These are phyloP conservation scores for Actinomortierella wolfii DNA, from an alignment of 371 early-diverging fungal genomes.

Conservation along the genomic window DNA sequence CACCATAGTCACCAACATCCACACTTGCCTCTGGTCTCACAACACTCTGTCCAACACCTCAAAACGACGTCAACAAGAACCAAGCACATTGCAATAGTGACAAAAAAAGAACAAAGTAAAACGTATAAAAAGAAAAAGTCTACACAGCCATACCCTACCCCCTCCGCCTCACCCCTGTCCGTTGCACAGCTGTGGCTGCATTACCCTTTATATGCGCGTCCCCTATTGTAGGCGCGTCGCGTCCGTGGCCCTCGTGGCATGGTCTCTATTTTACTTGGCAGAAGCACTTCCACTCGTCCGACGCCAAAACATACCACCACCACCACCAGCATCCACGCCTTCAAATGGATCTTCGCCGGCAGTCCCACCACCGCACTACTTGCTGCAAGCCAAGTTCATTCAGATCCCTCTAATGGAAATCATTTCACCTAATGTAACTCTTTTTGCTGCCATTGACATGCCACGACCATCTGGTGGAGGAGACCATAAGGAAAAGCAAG, in stretches of 20 bases:
- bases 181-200: neutral
- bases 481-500: neutral
- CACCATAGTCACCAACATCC: constrained; percentile 2
- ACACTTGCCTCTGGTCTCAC: neutral
- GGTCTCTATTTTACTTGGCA: neutral
- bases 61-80: too few relatives aligned
- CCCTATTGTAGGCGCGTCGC: constrained; percentile 5
- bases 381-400: neutral
- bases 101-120: too few relatives aligned
- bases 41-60: neutral
- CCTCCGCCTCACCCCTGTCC: neutral
- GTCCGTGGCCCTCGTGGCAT: neutral
- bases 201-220: neutral
- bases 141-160: neutral
- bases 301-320: neutral
- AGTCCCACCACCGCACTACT: neutral
- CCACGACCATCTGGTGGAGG: neutral
- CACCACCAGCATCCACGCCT: neutral
- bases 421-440: constrained; percentile 35
- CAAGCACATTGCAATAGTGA: too few relatives aligned
- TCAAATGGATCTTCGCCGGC: neutral
- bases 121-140: neutral
- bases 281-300: neutral
- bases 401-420: constrained; percentile 35
- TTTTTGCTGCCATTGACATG: constrained; percentile 32